Conservation (phyloP, 2,329 filamentous ascomycete species). For the Fusarium sp. region DNA sequence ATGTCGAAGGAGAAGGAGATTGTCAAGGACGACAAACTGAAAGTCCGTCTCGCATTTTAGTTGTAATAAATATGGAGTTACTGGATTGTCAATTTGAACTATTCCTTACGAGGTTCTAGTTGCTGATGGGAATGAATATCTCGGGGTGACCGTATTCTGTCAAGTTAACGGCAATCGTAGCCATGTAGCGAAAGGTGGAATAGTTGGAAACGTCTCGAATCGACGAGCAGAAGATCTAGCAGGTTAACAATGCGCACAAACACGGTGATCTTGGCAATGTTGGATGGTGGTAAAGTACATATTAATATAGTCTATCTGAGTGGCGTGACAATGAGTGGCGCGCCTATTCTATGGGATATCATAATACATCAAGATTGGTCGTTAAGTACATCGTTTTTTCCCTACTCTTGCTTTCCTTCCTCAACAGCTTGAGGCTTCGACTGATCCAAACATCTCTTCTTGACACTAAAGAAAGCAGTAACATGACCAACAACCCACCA, state of each 20-base stretch:
- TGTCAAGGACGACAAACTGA: constrained; percentile 7
- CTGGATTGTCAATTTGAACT: too few relatives aligned
- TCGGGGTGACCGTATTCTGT: neutral
- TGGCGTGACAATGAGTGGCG: neutral
- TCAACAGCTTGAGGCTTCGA: neutral
- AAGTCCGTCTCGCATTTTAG: constrained; percentile 5
- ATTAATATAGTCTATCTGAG: neutral
- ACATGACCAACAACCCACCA: constrained; percentile 51
- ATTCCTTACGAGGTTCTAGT: too few relatives aligned
- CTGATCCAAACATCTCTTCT: constrained; percentile 39
- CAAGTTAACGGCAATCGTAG: neutral
- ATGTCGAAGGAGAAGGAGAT: constrained; percentile 20
- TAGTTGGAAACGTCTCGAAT: neutral
- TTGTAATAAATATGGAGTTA: fast-evolving
- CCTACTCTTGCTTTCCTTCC: constrained; percentile 22
- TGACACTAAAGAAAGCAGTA: constrained; percentile 38
- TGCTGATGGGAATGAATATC: neutral
- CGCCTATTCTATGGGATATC: constrained; percentile 5
- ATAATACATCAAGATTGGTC: neutral
- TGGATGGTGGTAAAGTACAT: neutral
- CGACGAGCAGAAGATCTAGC: neutral
- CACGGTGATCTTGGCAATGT: neutral
- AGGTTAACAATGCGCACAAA: too few relatives aligned
- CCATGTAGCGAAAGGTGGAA: neutral
- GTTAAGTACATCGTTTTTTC: neutral